Evolutionary conservation across 257 asterid genomes (phyloP).

Genomic region (Plantago elongata): DNA sequence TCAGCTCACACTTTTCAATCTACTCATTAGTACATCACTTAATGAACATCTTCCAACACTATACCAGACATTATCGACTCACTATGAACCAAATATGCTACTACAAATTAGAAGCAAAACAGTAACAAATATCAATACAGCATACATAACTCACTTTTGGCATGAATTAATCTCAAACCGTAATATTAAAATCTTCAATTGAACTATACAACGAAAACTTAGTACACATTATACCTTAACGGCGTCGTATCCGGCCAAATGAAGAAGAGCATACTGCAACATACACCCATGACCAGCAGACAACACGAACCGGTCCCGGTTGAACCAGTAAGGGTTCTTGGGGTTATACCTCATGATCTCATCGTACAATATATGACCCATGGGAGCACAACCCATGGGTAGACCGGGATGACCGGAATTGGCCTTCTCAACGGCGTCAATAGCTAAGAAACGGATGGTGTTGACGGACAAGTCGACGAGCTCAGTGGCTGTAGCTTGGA

Average conservation of each 20-base stretch:
- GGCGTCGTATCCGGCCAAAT: constrained; percentile 69
- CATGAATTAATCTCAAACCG: no score
- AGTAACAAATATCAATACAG: not conserved
- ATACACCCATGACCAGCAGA: constrained; percentile 98
- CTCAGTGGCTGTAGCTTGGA: constrained; percentile 54
- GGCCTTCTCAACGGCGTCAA: constrained; percentile 89
- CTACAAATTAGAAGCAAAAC: not conserved
- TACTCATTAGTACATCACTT: not conserved
- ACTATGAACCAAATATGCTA: not conserved
- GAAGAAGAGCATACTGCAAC: constrained; percentile 75
- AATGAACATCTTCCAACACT: not conserved
- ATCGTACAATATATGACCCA: constrained; percentile 90
- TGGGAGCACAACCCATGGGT: constrained; percentile 95
- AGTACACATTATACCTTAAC: no score
- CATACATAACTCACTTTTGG: no score
- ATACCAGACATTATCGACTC: no score
- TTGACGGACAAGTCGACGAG: constrained; percentile 72
- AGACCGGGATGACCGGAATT: constrained; percentile 89
- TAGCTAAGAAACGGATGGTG: constrained; percentile 70
- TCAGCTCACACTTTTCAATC: not conserved
- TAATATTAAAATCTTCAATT: no score
- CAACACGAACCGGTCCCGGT: constrained; percentile 86
- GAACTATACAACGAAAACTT: no score
- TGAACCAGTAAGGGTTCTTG: constrained; percentile 94
- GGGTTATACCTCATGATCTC: constrained; percentile 95